Base-by-base conservation (phyloP, 108 stramenopile species). In the Pseudonitzschia multistriata region DNA sequence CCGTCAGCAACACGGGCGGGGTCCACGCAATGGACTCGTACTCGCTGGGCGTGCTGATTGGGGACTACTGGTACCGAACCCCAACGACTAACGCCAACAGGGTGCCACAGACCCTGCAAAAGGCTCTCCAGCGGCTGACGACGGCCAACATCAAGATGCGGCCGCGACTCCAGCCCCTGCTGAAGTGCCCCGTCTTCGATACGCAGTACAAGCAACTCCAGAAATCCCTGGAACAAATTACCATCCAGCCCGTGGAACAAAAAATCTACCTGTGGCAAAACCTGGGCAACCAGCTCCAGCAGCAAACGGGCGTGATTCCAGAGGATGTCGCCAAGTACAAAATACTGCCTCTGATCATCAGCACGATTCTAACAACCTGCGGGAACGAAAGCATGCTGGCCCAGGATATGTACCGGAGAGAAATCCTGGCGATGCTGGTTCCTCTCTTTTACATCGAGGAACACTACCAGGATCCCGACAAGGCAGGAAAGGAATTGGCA, bases 121-220 rank as follows among this genome's bases (percentile, higher is more conserved):
- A 90, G 78, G 94, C 89, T 4, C 64, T 85, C 11, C 76, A 78
- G 33, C 73, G 91, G 63, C 71, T 95, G 75, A 76, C 85, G 72
- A 90, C 88, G 29, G 77, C 86, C 27, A 80, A 83, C 31, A 64
- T 88, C 30, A 85, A 84, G 74, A 72, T 89, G 65, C 68, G 90
- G 54, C 89, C 91, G 3, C 68, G 90, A 17, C 59, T 95, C 34
- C 79, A 74, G 55, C 90, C 90, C 14, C 71, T 95, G 4, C 57
- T 90, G 42, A 92, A 88, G 66, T 92, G 94, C 69, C 90, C 94
- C 28, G 53, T 89, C 6, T 95, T 95, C 69, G 89, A 88, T 36
- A 88, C 88, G 48, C 87, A 88, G 4, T 86, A 89, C 48, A 78
- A 83, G 54, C 84, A 81, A 55, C 68, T 85, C 13, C 86, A 88